phyloP scores from a whole-genome alignment of 1,284 basidiomycete genomes.

The Papiliotrema terrestris region DNA sequence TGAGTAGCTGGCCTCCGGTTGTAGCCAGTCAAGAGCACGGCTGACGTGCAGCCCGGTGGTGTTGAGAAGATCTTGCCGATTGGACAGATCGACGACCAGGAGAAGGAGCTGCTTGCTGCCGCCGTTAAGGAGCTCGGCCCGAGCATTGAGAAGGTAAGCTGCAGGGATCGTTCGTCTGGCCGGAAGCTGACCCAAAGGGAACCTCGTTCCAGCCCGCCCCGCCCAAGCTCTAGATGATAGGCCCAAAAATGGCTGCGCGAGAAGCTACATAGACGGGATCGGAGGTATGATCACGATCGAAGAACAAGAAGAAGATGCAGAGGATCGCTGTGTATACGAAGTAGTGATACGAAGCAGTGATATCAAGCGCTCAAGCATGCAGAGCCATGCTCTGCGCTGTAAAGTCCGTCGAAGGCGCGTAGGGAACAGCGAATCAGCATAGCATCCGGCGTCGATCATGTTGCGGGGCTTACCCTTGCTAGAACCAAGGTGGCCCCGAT shows the following conservation, averaged over 20 bases:
- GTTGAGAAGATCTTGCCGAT: conserved; percentile 56
- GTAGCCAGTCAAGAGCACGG: not conserved
- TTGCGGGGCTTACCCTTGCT: too few species aligned
- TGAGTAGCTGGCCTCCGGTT: conserved; percentile 46
- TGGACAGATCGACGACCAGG: conserved; percentile 52
- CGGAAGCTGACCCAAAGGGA: conserved; percentile 27
- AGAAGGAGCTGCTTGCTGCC: conserved; percentile 52
- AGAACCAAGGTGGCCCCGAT: too few species aligned
- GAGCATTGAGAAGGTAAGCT: conserved; percentile 53
- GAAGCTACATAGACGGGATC: not conserved
- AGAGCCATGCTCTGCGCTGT: too few species aligned
- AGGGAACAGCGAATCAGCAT: too few species aligned
- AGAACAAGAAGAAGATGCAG: too few species aligned
- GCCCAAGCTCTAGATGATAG: conserved; percentile 42
- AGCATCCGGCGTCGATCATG: too few species aligned
- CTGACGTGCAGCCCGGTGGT: conserved; percentile 44
- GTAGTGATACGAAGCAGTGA: too few species aligned
- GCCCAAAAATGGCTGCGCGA: not conserved
- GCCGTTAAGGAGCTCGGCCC: conserved; percentile 55
- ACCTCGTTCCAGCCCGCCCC: conserved; percentile 43
- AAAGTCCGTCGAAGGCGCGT: too few species aligned
- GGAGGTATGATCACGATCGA: too few species aligned
- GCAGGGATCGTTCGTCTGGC: too few species aligned
- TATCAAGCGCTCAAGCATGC: too few species aligned
- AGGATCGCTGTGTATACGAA: too few species aligned